Evolutionary conservation across 2,329 filamentous ascomycete species (phyloP), one percentile per base, ranked within the genome.

Genomic region (Tolypocladium ophioglossoides): DNA sequence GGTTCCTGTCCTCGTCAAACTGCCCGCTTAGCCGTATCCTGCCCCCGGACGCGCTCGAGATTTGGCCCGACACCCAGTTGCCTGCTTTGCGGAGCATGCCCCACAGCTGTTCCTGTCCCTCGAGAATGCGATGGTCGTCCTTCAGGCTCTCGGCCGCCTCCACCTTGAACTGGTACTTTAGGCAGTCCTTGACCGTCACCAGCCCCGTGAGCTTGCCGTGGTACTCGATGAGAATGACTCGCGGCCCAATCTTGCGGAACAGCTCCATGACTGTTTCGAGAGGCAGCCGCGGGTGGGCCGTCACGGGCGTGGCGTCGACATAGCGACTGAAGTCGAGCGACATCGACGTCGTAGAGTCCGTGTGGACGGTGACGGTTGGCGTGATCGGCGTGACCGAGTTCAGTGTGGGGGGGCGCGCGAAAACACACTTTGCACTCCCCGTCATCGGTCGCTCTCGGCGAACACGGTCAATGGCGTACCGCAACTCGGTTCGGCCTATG

Each of bases 241-340:
- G 83, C 0, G 92, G 94, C 0, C 94, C 94, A 68, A 99, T 95
- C 74, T 97, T 99, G 69, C 92, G 92, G 76, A 99, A 99, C 12
- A 99, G 78, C 66, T 99, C 94, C 91, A 99, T 96, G 35, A 95
- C 92, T 0, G 94, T 99, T 71, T 99, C 94, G 0, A 99, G 82
- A 0, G 92, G 88, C 1, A 97, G 82, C 1, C 90, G 84, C 0
- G 94, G 94, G 65, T 99, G 94, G 1, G 91, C 91, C 0, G 91
- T 88, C 2, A 99, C 82, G 0, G 94, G 94, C 0, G 91, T 95
- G 10, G 85, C 79, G 67, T 99, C 92, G 52, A 96, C 85, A 65
- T 92, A 97, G 50, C 87, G 84, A 62, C 85, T 86, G 61, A 99
- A 89, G 66, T 97, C 89, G 37, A 96, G 69, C 1, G 73, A 77